These are phyloP conservation scores for Epichloe glyceriae DNA, from an alignment of 2,329 filamentous ascomycete species.

Conservation along the genomic window DNA sequence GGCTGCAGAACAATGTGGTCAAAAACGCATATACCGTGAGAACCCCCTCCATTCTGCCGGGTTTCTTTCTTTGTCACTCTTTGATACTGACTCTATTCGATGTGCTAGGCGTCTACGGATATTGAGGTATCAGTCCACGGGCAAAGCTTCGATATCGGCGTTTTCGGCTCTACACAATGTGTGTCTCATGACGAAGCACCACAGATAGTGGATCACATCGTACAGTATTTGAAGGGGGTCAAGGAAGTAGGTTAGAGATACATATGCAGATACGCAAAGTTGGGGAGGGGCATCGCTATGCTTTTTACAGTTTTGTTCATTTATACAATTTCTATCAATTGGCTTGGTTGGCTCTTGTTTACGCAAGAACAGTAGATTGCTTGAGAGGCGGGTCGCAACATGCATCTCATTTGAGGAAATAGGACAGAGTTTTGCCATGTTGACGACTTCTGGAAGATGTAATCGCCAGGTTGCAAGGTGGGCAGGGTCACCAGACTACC, in stretches of 20 bases:
- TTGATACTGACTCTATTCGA: not conserved
- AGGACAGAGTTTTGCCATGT: constrained; percentile 45
- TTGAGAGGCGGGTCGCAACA: too few relatives aligned
- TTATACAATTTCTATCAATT: too few relatives aligned
- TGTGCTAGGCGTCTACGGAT: constrained; percentile 24
- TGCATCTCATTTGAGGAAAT: constrained; percentile 17
- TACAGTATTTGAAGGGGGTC: constrained; percentile 6
- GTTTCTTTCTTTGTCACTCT: not conserved
- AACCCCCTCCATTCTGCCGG: not conserved
- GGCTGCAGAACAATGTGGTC: constrained; percentile 13
- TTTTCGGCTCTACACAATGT: constrained; percentile 23
- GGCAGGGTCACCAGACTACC: too few relatives aligned
- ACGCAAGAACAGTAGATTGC: too few relatives aligned
- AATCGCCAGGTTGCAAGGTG: too few relatives aligned
- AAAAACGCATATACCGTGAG: constrained; percentile 17
- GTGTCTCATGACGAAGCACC: constrained; percentile 15
- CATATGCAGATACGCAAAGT: not conserved
- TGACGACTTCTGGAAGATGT: constrained; percentile 30
- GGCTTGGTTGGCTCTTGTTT: too few relatives aligned
- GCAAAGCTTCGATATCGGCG: constrained; percentile 23
- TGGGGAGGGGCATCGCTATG: too few relatives aligned
- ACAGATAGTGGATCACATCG: constrained; percentile 15
- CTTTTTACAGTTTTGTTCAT: too few relatives aligned
- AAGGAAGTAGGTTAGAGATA: not conserved
- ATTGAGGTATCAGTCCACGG: constrained; percentile 25